Percentiles rank a stretch among this genome's conserved stretches.
Evolutionary conservation across 257 asterid species (phyloP).

Genomic region (Gardenia jasminoides): DNA sequence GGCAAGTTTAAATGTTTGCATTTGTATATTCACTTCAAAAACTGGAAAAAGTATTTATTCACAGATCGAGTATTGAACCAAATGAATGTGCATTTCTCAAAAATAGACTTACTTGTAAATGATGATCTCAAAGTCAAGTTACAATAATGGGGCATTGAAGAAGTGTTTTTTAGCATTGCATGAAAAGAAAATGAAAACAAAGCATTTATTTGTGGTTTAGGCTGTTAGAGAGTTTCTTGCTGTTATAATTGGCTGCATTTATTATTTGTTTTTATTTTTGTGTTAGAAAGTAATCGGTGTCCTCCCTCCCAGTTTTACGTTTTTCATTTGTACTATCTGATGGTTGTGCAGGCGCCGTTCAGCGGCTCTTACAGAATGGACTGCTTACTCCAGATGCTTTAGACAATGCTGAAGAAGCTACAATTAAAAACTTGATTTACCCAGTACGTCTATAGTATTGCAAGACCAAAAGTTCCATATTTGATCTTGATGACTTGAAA

Average conservation of each 20-base stretch:
- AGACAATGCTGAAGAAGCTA: slow-evolving; percentile 60
- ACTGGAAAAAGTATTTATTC: neutral
- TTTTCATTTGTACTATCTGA: neutral
- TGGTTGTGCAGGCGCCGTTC: slow-evolving; percentile 75
- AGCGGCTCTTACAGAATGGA: slow-evolving; percentile 73
- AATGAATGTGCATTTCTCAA: too few species aligned
- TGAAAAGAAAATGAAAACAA: neutral
- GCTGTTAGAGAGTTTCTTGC: neutral
- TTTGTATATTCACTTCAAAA: neutral
- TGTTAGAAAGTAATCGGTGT: neutral
- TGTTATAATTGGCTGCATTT: neutral
- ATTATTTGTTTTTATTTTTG: neutral
- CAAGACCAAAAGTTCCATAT: neutral
- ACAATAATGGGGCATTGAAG: neutral
- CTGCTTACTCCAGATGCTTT: slow-evolving; percentile 80
- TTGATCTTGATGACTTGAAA: neutral
- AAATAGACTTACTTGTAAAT: neutral
- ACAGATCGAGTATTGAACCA: neutral
- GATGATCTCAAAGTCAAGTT: slow-evolving; percentile 1
- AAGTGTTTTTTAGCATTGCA: neutral
- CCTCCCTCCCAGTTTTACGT: neutral
- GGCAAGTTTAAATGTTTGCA: slow-evolving; percentile 50
- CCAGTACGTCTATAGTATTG: slow-evolving; percentile 53
- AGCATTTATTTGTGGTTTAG: neutral
- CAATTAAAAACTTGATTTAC: slow-evolving; percentile 70